phyloP scores from a whole-genome alignment of 2,329 filamentous ascomycete genomes.

The Fusarium falciforme region DNA sequence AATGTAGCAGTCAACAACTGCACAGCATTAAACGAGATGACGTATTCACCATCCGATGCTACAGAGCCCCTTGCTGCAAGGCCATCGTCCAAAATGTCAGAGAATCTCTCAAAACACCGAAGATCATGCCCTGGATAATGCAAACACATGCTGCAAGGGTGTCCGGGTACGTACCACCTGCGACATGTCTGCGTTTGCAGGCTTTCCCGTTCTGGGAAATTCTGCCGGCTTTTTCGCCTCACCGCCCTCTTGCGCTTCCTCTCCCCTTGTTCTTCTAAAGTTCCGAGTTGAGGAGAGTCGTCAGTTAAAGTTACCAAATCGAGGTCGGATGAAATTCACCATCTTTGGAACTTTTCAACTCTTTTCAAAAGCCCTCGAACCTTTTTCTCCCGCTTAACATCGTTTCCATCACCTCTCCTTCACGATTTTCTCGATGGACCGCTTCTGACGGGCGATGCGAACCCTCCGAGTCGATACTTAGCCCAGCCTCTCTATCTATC shows the following conservation, averaged over 20 bases:
- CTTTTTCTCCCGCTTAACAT: background rate
- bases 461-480: conserved; percentile 16
- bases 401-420: background rate
- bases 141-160: conserved; percentile 23
- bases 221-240: conserved; percentile 37
- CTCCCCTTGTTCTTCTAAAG: conserved; percentile 13
- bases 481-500: conserved; percentile 13
- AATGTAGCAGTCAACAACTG: background rate
- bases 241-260: conserved; percentile 35
- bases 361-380: background rate
- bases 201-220: conserved; percentile 16
- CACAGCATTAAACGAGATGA: background rate
- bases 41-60: conserved; percentile 20
- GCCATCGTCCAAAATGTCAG: conserved; percentile 15
- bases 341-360: background rate
- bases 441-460: conserved; percentile 30
- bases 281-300: conserved; percentile 19
- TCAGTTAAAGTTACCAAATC: conserved; percentile 16
- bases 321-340: conserved; percentile 11
- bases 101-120: conserved; percentile 20
- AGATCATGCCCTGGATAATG: conserved; percentile 25
- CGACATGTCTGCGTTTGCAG: background rate
- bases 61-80: conserved; percentile 1
- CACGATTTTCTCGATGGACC: conserved; percentile 13
- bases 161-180: conserved; percentile 19